Evolutionary conservation across 192 early-diverging fungal species (phyloP).

Genomic region (Podila verticillata): DNA sequence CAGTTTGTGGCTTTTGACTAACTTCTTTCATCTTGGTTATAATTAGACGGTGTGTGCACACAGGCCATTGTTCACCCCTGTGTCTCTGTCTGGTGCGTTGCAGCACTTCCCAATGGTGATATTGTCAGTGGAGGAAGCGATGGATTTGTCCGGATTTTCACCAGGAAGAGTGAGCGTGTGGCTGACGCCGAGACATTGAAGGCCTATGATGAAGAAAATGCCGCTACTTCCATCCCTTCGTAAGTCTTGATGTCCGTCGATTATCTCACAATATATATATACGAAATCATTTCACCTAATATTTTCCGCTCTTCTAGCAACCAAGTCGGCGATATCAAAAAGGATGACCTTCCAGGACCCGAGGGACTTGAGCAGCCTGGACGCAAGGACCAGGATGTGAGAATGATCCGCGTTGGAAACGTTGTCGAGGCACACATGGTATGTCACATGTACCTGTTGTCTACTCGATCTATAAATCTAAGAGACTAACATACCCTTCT

Average conservation of each 20-base stretch:
- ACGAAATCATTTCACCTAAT: too few relatives aligned
- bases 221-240: constrained; percentile 68
- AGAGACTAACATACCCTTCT: not conserved
- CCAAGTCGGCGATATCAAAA: constrained; percentile 87
- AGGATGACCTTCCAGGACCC: constrained; percentile 78
- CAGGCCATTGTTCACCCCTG: constrained; percentile 91
- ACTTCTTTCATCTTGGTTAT: not conserved
- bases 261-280: too few relatives aligned
- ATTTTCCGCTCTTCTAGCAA: constrained; percentile 49
- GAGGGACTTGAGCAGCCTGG: constrained; percentile 80
- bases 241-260: constrained; percentile 34
- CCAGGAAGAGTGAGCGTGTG: constrained; percentile 65
- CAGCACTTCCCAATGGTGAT: constrained; percentile 81
- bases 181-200: constrained; percentile 60
- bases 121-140: constrained; percentile 87
- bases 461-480: not conserved
- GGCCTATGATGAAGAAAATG: constrained; percentile 63
- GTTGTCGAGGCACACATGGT: constrained; percentile 86
- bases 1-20: not conserved
- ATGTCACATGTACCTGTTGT: not conserved
- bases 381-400: constrained; percentile 83
- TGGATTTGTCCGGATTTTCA: constrained; percentile 84
- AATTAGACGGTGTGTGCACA: constrained; percentile 66
- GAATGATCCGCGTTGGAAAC: constrained; percentile 85
- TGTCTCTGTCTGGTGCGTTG: constrained; percentile 92